These are phyloP conservation scores for Tetragonia tetragonoides DNA, from an alignment of 148 eudicot genomes.

Conservation along the genomic window DNA sequence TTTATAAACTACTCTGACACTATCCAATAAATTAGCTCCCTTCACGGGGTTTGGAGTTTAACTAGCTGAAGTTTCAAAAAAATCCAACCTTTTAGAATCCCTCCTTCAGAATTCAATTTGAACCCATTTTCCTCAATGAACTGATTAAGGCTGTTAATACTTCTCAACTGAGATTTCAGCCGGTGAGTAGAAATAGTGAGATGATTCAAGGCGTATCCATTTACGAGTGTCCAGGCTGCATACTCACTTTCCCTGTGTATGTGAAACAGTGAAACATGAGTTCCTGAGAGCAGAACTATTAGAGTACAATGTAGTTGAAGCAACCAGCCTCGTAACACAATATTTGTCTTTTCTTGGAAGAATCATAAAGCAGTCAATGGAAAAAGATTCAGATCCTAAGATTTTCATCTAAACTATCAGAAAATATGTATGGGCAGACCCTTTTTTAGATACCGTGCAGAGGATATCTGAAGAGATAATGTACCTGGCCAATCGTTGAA, in stretches of 20 bases:
- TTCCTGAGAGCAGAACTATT: background rate
- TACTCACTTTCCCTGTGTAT: slow-evolving; percentile 90
- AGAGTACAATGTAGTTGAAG: slow-evolving; percentile 3
- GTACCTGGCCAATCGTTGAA: slow-evolving; percentile 76
- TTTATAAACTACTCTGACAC: too few species aligned
- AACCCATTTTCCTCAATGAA: slow-evolving; percentile 84
- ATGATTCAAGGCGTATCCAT: slow-evolving; percentile 91
- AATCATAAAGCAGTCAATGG: background rate
- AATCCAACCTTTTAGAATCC: slow-evolving; percentile 74
- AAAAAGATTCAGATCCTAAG: background rate
- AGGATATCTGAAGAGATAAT: background rate
- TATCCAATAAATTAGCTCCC: too few species aligned
- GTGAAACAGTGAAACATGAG: slow-evolving; percentile 5
- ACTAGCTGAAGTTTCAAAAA: background rate
- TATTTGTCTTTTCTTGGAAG: background rate
- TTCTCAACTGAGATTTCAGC: slow-evolving; percentile 57
- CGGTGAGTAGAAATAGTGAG: slow-evolving; percentile 83
- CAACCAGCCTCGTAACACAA: background rate
- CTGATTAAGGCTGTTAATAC: slow-evolving; percentile 62
- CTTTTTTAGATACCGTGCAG: background rate
- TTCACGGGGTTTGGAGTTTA: background rate
- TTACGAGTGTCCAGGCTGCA: slow-evolving; percentile 99
- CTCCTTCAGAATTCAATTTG: slow-evolving; percentile 89
- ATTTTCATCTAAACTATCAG: background rate
- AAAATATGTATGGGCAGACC: background rate